phyloP scores from a whole-genome alignment of 768 basidiomycete species.

The Podaxis mareebaensis region DNA sequence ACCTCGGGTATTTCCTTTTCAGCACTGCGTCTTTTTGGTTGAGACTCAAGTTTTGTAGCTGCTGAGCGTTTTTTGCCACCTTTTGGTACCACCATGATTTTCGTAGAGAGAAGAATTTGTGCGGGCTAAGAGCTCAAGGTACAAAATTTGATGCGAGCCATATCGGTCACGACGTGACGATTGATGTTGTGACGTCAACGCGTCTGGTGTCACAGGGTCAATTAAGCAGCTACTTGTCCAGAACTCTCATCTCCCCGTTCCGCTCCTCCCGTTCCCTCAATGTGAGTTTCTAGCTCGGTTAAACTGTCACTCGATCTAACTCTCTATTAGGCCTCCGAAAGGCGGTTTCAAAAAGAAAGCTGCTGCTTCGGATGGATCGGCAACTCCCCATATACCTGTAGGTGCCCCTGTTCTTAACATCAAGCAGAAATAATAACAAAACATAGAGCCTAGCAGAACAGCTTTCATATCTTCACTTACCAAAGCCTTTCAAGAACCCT shows the following conservation, averaged over 20 bases:
- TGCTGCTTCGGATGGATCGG: conserved; percentile 43
- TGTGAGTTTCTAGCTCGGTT: conserved; percentile 7
- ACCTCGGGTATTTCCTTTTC: conserved; percentile 31
- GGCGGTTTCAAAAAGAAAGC: conserved; percentile 40
- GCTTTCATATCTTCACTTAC: conserved; percentile 67
- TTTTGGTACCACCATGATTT: conserved; percentile 44
- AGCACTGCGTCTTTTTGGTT: conserved; percentile 51
- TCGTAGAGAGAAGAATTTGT: background rate
- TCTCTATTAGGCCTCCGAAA: conserved; percentile 43
- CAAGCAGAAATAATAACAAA: background rate
- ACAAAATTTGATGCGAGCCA: conserved; percentile 9
- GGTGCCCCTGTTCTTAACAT: conserved; percentile 11
- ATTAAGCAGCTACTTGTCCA: background rate
- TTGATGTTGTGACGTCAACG: background rate
- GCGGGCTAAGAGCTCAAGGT: background rate
- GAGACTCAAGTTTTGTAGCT: conserved; percentile 46
- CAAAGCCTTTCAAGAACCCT: conserved; percentile 79
- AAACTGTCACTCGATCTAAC: background rate
- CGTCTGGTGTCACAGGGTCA: background rate
- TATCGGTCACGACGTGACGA: conserved; percentile 10
- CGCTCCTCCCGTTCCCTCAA: background rate
- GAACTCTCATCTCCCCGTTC: background rate
- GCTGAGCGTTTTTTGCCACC: conserved; percentile 47
- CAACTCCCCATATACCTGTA: conserved; percentile 45
- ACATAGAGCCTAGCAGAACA: conserved; percentile 70